phyloP scores from a whole-genome alignment of 345 rosid genomes.

The Pseudoturritis turrita region DNA sequence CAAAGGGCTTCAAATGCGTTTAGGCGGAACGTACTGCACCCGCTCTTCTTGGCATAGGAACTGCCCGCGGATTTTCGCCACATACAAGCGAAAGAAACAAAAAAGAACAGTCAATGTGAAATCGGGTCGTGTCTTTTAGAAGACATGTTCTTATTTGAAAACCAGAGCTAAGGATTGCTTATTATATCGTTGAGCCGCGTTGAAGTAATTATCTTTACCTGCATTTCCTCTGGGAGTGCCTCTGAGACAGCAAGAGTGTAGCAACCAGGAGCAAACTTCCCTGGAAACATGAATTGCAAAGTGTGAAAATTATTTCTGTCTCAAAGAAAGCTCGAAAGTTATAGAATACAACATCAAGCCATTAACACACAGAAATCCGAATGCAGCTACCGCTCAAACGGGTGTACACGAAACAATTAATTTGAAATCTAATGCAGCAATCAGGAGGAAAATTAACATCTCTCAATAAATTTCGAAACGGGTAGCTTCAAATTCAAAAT shows the following conservation, averaged over 20 bases:
- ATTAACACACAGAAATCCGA: background rate
- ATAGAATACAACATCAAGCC: background rate
- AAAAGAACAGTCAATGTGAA: background rate
- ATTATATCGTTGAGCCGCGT: background rate
- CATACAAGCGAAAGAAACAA: background rate
- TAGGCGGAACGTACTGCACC: constrained; percentile 71
- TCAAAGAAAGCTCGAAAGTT: background rate
- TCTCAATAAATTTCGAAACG: background rate
- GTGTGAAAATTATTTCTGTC: background rate
- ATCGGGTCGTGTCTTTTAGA: background rate
- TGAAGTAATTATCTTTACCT: constrained; percentile 35
- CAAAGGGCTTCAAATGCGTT: constrained; percentile 40
- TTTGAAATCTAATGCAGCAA: background rate
- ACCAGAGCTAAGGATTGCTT: background rate
- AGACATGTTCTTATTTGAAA: background rate
- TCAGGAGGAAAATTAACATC: background rate
- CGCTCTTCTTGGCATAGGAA: constrained; percentile 67
- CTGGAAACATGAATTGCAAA: constrained; percentile 30
- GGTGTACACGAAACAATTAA: background rate
- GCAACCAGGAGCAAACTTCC: constrained; percentile 78
- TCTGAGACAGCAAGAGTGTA: constrained; percentile 85
- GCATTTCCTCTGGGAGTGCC: constrained; percentile 77
- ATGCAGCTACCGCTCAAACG: background rate
- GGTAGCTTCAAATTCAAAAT: background rate
- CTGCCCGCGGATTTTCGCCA: constrained; percentile 36